Percentiles rank a stretch among this genome's conserved stretches.
phyloP scores from a whole-genome alignment of 2,329 filamentous ascomycete genomes.

The Microcyclospora pomicola region DNA sequence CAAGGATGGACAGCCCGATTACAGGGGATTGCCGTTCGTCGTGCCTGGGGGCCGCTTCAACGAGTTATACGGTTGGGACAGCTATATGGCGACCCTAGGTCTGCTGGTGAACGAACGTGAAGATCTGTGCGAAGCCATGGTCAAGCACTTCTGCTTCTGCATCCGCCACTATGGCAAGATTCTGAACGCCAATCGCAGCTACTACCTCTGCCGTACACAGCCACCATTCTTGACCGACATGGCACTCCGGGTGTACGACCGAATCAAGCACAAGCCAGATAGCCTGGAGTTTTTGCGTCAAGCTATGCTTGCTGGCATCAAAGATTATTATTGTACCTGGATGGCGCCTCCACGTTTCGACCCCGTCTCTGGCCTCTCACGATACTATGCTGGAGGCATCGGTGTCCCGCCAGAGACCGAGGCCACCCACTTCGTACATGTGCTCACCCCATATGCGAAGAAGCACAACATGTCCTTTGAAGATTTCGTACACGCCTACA shows the following conservation, averaged over 20 bases:
- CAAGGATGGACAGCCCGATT: constrained; percentile 52
- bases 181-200: constrained; percentile 88
- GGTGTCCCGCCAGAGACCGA: constrained; percentile 90
- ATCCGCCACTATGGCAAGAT: constrained; percentile 98
- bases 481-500: constrained; percentile 82
- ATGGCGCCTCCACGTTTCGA: constrained; percentile 59
- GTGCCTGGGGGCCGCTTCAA: constrained; percentile 96
- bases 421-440: constrained; percentile 69
- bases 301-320: constrained; percentile 81
- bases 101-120: constrained; percentile 73
- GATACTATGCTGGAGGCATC: constrained; percentile 69
- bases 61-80: constrained; percentile 97
- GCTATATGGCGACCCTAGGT: constrained; percentile 93
- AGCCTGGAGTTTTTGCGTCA: constrained; percentile 67
- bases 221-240: constrained; percentile 96
- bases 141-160: constrained; percentile 92
- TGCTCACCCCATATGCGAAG: constrained; percentile 66
- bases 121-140: constrained; percentile 85
- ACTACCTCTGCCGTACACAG: constrained; percentile 88
- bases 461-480: constrained; percentile 73
- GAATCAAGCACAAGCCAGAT: constrained; percentile 73
- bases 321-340: constrained; percentile 91
- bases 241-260: constrained; percentile 84
- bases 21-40: constrained; percentile 82
- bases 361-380: constrained; percentile 61